These are phyloP conservation scores for Mycena galericulata DNA, from an alignment of 768 basidiomycete genomes.

Conservation along the genomic window DNA sequence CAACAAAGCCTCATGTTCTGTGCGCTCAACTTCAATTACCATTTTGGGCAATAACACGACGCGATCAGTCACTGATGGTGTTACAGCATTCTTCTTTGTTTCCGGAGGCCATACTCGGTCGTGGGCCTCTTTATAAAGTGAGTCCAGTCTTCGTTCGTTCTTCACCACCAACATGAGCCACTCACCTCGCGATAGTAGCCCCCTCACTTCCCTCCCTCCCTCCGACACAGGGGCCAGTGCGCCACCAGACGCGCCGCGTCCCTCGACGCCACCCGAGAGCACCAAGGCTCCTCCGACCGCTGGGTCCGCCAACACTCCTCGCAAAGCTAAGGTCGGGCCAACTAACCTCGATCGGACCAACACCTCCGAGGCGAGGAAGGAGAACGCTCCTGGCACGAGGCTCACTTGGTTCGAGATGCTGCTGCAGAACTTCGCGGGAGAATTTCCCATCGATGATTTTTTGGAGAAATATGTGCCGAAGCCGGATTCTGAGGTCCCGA, in stretches of 20 bases:
- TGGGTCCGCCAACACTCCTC: neutral
- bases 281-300: neutral
- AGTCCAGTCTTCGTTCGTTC: conserved; percentile 5
- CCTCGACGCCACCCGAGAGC: neutral
- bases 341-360: neutral
- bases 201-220: neutral
- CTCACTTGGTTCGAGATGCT: neutral
- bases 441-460: neutral
- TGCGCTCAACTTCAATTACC: conserved; percentile 3
- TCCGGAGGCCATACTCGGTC: neutral
- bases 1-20: too few species aligned
- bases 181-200: neutral
- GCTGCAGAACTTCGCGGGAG: neutral
- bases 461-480: neutral
- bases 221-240: neutral
- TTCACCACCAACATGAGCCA: conserved; percentile 5
- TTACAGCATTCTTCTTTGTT: conserved; percentile 5
- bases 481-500: neutral
- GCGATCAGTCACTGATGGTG: conserved; percentile 24
- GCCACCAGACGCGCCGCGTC: neutral
- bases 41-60: conserved; percentile 8
- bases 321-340: neutral
- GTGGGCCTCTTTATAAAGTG: neutral
- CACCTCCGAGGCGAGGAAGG: neutral
- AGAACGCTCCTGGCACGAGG: neutral